These are phyloP conservation scores for Tillandsia leiboldiana DNA, from an alignment of 176 grass and related monocot species.

Conservation along the genomic window DNA sequence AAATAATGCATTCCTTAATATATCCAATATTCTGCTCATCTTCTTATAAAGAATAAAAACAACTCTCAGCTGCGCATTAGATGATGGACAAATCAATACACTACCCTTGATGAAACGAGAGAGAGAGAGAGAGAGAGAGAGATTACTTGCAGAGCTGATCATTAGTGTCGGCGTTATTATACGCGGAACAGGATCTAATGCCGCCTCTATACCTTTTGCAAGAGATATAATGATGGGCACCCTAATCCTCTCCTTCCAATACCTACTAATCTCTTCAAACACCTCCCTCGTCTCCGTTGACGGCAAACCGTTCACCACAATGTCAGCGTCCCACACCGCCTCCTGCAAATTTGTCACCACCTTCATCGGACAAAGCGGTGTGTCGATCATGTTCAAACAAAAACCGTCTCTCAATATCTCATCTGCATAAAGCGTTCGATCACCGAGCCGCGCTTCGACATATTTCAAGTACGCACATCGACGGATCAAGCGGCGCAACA, in stretches of 20 bases:
- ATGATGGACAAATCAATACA: background rate
- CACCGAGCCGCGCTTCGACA: slow-evolving; percentile 83
- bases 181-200: slow-evolving; percentile 56
- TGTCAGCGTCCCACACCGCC: slow-evolving; percentile 96
- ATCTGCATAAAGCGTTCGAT: slow-evolving; percentile 69
- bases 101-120: background rate
- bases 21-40: too few relatives aligned
- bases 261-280: slow-evolving; percentile 84
- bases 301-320: slow-evolving; percentile 82
- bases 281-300: slow-evolving; percentile 87
- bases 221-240: slow-evolving; percentile 82
- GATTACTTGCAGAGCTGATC: slow-evolving; percentile 79
- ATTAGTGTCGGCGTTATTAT: slow-evolving; percentile 95
- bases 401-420: slow-evolving; percentile 86
- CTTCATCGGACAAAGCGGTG: slow-evolving; percentile 84
- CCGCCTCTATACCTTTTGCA: slow-evolving; percentile 83
- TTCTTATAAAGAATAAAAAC: too few relatives aligned
- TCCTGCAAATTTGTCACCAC: slow-evolving; percentile 96
- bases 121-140: slow-evolving; percentile 11
- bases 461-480: slow-evolving; percentile 93
- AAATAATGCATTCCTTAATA: too few relatives aligned
- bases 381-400: slow-evolving; percentile 92
- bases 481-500: slow-evolving; percentile 72
- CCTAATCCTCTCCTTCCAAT: slow-evolving; percentile 96
- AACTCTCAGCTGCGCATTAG: background rate